phyloP scores from a whole-genome alignment of 2,329 filamentous ascomycete genomes.

The Colletotrichum gloeosporioides region DNA sequence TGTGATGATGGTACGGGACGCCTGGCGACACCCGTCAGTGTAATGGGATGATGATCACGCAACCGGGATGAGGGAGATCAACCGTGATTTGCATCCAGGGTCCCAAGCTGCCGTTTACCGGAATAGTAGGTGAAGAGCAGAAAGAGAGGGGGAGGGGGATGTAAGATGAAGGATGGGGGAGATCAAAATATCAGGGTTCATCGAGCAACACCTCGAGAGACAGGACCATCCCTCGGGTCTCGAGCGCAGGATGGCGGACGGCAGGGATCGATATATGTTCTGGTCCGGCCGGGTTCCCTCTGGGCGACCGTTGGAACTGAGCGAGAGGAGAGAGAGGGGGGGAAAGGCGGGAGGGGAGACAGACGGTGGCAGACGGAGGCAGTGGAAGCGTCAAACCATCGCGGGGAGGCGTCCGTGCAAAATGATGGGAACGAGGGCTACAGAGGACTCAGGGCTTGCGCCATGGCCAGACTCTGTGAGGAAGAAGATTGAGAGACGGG shows the following conservation, averaged over 20 bases:
- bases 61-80: not conserved
- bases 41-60: not conserved
- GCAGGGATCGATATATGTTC: slow-evolving; percentile 14
- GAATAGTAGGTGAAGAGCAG: not conserved
- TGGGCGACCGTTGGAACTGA: slow-evolving; percentile 4
- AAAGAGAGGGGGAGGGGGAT: not conserved
- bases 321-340: not conserved
- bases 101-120: not conserved
- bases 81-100: not conserved
- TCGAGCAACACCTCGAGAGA: not conserved
- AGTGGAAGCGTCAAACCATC: slow-evolving; percentile 20
- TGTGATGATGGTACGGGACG: not conserved
- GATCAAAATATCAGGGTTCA: not conserved
- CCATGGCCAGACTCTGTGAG: slow-evolving; percentile 3
- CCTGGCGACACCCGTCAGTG: not conserved
- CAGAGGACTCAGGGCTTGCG: not conserved
- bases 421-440: slow-evolving; percentile 10
- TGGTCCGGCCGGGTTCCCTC: not conserved
- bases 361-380: slow-evolving; percentile 5
- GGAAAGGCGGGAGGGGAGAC: slow-evolving; percentile 9
- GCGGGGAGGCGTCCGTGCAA: slow-evolving; percentile 21
- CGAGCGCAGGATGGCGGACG: not conserved
- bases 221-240: not conserved
- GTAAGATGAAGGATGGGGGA: not conserved
- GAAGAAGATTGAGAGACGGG: not conserved